phyloP scores from a whole-genome alignment of 495 filamentous ascomycete species.

The Bacidia gigantensis region DNA sequence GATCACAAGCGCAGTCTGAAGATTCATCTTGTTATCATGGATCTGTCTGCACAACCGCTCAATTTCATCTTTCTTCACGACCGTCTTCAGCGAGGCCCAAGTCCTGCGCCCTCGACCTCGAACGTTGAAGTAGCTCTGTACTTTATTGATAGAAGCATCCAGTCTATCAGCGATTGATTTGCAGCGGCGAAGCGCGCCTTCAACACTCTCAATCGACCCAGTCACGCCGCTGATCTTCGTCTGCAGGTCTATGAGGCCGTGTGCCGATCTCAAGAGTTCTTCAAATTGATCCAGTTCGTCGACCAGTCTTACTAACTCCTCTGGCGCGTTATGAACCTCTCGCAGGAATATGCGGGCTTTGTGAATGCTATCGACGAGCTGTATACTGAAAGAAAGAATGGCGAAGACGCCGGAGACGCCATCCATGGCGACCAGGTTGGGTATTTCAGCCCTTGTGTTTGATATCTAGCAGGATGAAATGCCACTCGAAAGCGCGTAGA shows the following conservation, averaged over 20 bases:
- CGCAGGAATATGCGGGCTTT: not conserved
- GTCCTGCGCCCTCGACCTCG: not conserved
- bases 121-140: not conserved
- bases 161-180: not conserved
- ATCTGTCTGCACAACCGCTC: not conserved
- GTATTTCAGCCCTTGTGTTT: no score
- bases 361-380: not conserved
- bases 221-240: not conserved
- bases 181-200: not conserved
- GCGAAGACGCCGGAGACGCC: not conserved
- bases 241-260: not conserved
- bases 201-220: not conserved
- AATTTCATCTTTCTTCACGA: not conserved
- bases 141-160: not conserved
- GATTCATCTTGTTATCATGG: not conserved
- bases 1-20: not conserved
- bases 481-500: no score
- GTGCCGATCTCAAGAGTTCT: not conserved
- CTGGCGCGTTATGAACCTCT: not conserved
- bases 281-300: not conserved
- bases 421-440: no score
- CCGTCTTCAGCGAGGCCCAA: not conserved
- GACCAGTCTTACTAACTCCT: not conserved
- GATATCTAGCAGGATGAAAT: no score
- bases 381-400: not conserved